Conservation (phyloP, 257 asterid species). For the Penstemon newberryi region DNA sequence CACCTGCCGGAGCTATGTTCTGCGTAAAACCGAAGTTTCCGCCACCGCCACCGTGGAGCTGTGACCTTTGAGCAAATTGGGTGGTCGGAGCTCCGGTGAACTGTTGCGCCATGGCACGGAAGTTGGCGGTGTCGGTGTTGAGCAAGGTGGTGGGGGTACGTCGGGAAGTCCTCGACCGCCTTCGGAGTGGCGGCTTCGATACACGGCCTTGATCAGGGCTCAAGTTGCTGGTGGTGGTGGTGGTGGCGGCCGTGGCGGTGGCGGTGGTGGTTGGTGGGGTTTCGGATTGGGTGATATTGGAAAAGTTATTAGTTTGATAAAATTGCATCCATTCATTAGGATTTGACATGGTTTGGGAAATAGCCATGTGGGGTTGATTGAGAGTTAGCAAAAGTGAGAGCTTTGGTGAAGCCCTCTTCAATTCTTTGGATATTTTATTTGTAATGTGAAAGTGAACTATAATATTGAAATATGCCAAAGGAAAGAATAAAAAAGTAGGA, state of each 20-base stretch:
- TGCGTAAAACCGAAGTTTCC: slow-evolving; percentile 26
- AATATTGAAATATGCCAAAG: neutral
- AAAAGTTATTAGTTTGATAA: neutral
- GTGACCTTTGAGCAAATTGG: slow-evolving; percentile 24
- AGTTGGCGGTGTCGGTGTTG: slow-evolving; percentile 59
- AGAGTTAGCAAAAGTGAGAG: neutral
- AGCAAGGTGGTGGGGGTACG: slow-evolving; percentile 59
- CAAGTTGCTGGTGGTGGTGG: slow-evolving; percentile 7
- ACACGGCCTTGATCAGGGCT: slow-evolving; percentile 44
- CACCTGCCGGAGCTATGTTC: neutral
- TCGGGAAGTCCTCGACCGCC: slow-evolving; percentile 49
- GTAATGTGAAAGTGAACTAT: too few species aligned
- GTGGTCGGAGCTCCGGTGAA: slow-evolving; percentile 53
- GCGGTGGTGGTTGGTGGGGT: slow-evolving; percentile 23
- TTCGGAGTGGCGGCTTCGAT: slow-evolving; percentile 45
- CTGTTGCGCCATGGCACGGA: slow-evolving; percentile 60
- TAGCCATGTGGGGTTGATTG: slow-evolving; percentile 29
- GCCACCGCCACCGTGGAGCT: neutral
- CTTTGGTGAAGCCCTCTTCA: neutral
- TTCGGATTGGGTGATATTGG: neutral
- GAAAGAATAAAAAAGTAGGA: neutral
- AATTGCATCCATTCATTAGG: neutral
- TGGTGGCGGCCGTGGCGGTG: slow-evolving; percentile 22
- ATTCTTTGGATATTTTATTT: too few species aligned
- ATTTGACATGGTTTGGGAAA: slow-evolving; percentile 33